A percentile compares a stretch with the other conserved stretches of the same genome.
phyloP scores from a whole-genome alignment of 257 asterid genomes.

The Solanum etuberosum region DNA sequence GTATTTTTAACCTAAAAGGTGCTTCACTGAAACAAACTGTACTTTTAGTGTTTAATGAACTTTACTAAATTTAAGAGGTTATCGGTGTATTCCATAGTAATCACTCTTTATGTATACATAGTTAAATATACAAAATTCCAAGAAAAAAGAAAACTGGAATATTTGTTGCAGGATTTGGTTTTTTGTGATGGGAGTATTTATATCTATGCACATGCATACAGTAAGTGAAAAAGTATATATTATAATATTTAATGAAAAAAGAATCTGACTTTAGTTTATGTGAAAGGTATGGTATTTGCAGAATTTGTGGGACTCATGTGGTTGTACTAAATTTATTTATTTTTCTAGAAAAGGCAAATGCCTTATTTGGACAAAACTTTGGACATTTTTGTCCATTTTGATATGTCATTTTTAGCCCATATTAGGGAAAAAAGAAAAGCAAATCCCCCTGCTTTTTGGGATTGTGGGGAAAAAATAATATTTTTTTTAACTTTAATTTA shows the following conservation, averaged over 20 bases:
- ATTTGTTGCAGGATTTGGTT: not conserved
- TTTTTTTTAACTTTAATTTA: not conserved
- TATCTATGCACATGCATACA: not conserved
- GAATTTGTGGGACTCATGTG: constrained; percentile 8
- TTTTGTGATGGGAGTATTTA: not conserved
- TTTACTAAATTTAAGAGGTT: not conserved
- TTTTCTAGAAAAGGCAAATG: constrained; percentile 1
- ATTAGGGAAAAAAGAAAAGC: not conserved
- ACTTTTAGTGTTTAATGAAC: too few relatives aligned
- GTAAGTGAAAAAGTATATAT: not conserved
- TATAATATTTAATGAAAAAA: not conserved
- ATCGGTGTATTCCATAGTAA: not conserved
- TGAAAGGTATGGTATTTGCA: constrained; percentile 4
- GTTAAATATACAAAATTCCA: not conserved
- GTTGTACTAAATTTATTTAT: not conserved
- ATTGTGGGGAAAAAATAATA: not conserved
- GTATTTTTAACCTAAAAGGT: too few relatives aligned
- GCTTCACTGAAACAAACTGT: too few relatives aligned
- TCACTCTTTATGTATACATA: not conserved
- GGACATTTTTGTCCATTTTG: not conserved
- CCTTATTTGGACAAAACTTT: constrained; percentile 1
- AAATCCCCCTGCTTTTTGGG: not conserved
- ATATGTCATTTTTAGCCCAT: constrained; percentile 7
- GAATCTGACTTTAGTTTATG: not conserved
- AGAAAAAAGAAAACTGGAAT: not conserved